Conservation (phyloP, 2,329 filamentous ascomycete genomes). For the Colletotrichum zoysiae region DNA sequence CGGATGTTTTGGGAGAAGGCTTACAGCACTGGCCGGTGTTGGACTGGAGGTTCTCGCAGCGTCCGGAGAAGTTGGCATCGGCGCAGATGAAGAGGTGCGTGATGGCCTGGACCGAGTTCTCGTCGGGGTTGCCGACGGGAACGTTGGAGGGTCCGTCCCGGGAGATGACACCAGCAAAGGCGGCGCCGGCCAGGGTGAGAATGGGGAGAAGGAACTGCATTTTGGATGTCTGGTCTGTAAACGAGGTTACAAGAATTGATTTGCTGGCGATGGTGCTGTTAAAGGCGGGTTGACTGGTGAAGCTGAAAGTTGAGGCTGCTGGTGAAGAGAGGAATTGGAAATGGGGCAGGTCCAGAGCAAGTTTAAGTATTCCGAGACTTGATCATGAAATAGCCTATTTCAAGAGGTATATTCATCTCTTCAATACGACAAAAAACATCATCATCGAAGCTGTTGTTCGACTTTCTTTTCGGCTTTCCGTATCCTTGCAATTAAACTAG, state of each 20-base stretch:
- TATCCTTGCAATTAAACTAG: neutral
- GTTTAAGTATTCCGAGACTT: neutral
- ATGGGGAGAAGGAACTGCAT: neutral
- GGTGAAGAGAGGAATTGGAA: neutral
- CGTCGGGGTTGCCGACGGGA: neutral
- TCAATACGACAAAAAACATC: neutral
- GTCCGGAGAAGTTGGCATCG: slow-evolving; percentile 2
- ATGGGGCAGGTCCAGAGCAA: no score
- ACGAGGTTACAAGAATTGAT: neutral
- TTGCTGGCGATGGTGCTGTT: neutral
- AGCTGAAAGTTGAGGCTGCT: neutral
- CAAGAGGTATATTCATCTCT: neutral
- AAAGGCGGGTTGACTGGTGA: neutral
- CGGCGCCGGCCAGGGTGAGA: neutral
- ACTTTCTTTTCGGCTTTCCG: neutral
- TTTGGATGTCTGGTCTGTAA: neutral
- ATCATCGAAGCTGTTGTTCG: neutral
- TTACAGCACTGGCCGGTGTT: slow-evolving; percentile 4
- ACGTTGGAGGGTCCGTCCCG: neutral
- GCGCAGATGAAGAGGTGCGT: slow-evolving; percentile 3
- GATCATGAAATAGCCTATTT: neutral
- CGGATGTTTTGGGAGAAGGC: neutral
- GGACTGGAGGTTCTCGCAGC: slow-evolving; percentile 5
- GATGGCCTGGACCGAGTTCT: neutral
- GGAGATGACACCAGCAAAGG: slow-evolving; percentile 2